These are phyloP conservation scores for Pseudoneurospora amorphoporcata DNA, from an alignment of 495 filamentous ascomycete species.

Conservation along the genomic window DNA sequence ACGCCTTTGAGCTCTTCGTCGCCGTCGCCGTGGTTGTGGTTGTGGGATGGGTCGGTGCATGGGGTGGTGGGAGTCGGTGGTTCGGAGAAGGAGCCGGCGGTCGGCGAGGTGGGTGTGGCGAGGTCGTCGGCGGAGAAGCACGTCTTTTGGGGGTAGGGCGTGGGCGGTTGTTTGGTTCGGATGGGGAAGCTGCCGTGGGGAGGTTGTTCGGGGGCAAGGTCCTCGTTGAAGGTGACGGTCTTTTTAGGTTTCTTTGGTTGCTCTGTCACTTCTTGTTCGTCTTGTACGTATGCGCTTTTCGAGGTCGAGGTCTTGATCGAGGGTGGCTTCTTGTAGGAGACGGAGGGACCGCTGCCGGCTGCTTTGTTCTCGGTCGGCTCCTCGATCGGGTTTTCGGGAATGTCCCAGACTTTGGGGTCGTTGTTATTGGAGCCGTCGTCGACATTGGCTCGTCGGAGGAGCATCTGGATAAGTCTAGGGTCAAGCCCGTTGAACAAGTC, in stretches of 20 bases:
- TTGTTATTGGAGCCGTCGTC: constrained; percentile 38
- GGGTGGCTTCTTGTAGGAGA: not conserved
- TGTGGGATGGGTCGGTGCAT: constrained; percentile 28
- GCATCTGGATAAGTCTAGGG: constrained; percentile 59
- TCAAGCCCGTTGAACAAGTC: constrained; percentile 64
- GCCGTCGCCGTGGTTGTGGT: constrained; percentile 20
- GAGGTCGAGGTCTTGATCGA: not conserved
- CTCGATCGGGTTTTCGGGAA: constrained; percentile 8
- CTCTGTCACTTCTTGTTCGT: not conserved
- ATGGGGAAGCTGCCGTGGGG: constrained; percentile 18
- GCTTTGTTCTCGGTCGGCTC: not conserved
- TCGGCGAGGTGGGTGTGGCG: not conserved
- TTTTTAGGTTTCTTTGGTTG: constrained; percentile 17
- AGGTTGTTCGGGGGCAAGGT: constrained; percentile 10
- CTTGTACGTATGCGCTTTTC: not conserved
- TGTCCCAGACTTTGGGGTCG: not conserved
- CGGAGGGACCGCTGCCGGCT: not conserved
- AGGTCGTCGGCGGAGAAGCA: constrained; percentile 21
- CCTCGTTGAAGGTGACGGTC: constrained; percentile 17
- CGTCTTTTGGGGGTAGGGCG: constrained; percentile 3
- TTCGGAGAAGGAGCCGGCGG: constrained; percentile 27
- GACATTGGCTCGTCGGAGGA: constrained; percentile 70
- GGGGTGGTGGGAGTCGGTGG: constrained; percentile 46
- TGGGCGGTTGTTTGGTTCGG: constrained; percentile 14
- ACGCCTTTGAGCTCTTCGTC: constrained; percentile 13